Percentiles rank a stretch among this genome's conserved stretches.
These are phyloP conservation scores for Ophiostoma australiae DNA, from an alignment of 2,329 filamentous ascomycete genomes.

Conservation along the genomic window DNA sequence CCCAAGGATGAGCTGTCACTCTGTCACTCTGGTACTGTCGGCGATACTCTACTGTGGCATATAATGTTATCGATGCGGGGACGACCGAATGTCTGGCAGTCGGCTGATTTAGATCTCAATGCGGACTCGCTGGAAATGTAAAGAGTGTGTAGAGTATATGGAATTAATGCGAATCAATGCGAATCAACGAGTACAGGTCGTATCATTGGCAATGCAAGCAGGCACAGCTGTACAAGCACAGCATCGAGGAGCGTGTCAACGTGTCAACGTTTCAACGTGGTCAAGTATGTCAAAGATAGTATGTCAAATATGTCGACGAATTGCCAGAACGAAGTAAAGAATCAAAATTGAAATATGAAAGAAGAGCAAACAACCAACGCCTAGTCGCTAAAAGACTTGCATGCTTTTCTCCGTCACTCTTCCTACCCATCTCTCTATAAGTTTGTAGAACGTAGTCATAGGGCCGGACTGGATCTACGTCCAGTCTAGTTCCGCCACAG, in stretches of 20 bases:
- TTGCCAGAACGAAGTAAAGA: not conserved
- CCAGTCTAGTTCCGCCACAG: conserved; percentile 60
- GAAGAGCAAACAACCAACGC: conserved; percentile 17
- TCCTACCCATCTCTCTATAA: not conserved
- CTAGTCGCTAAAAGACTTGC: conserved; percentile 19
- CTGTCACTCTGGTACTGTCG: no score
- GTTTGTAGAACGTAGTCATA: not conserved
- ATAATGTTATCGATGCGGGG: not conserved
- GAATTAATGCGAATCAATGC: not conserved
- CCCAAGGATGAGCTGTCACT: not conserved
- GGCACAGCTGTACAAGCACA: not conserved
- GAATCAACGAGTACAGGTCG: not conserved
- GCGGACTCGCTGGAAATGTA: not conserved
- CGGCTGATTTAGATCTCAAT: not conserved
- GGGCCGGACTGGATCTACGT: not conserved
- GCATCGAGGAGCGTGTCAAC: not conserved
- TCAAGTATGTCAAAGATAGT: not conserved
- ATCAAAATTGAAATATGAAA: not conserved
- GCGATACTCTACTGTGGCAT: no score
- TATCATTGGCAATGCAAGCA: not conserved
- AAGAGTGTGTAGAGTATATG: not conserved
- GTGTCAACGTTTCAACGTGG: no score
- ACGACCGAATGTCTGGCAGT: not conserved
- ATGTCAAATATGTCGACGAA: no score
- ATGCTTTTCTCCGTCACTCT: not conserved